Evolutionary conservation across 371 early-diverging fungal genomes (phyloP).

Genomic region (Rhizopus arrhizus): DNA sequence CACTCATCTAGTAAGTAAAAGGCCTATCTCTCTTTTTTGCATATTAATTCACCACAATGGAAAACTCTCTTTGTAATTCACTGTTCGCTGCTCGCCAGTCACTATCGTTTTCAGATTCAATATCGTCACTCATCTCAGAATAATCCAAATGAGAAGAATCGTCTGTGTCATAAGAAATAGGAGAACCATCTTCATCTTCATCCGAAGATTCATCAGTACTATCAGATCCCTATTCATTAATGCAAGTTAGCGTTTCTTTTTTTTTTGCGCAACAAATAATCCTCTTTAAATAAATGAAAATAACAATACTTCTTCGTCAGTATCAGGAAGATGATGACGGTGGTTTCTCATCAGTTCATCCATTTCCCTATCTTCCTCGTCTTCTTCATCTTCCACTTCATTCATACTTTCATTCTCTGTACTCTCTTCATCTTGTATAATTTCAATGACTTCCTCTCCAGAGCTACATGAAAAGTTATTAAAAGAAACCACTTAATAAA

Average conservation of each 20-base stretch:
- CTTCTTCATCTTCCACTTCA: slow-evolving; percentile 39
- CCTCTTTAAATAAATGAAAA: too few relatives aligned
- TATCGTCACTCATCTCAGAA: slow-evolving; percentile 4
- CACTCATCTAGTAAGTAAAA: background rate
- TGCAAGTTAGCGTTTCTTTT: background rate
- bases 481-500: background rate
- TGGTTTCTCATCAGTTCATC: slow-evolving; percentile 24
- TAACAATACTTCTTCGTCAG: slow-evolving; percentile 14
- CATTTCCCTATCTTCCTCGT: slow-evolving; percentile 46
- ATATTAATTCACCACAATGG: background rate
- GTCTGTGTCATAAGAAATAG: background rate
- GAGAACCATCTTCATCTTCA: background rate
- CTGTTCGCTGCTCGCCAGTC: background rate
- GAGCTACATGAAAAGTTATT: slow-evolving; percentile 2
- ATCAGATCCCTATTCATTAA: background rate
- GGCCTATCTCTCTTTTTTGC: background rate
- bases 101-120: slow-evolving; percentile 1
- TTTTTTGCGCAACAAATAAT: background rate
- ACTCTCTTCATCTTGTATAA: slow-evolving; percentile 4
- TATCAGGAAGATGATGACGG: slow-evolving; percentile 27
- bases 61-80: background rate
- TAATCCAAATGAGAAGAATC: background rate
- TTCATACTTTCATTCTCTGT: slow-evolving; percentile 21
- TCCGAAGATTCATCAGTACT: background rate
- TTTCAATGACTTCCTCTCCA: slow-evolving; percentile 17